These are phyloP conservation scores for Liquidambar formosana DNA, from an alignment of 164 flowering plant species.

Conservation along the genomic window DNA sequence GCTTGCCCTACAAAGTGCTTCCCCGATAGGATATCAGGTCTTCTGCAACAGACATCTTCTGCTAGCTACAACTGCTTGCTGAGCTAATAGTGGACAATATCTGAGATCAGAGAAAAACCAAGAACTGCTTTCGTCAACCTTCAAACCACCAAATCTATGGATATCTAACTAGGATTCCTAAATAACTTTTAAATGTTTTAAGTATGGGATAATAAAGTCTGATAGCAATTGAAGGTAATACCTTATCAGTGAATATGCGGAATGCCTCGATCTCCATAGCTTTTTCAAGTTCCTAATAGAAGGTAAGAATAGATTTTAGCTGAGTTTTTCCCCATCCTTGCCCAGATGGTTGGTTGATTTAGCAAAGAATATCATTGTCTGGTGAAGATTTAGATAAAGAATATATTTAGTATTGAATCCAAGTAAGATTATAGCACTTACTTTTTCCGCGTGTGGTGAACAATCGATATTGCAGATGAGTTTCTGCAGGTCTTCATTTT, in stretches of 20 bases:
- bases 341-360: background rate
- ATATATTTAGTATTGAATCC: too few species aligned
- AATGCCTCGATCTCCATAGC: constrained; percentile 64
- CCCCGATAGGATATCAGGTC: too few species aligned
- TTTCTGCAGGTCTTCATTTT: constrained; percentile 63
- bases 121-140: too few species aligned
- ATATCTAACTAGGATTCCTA: too few species aligned
- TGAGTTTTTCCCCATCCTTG: background rate
- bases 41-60: constrained; percentile 1
- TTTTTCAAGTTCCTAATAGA: constrained; percentile 63
- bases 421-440: constrained; percentile 22
- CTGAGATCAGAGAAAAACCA: constrained; percentile 30
- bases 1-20: too few species aligned
- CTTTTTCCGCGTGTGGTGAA: constrained; percentile 56
- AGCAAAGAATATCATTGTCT: background rate
- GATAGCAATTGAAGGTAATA: constrained; percentile 16
- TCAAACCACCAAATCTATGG: too few species aligned
- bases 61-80: constrained; percentile 7
- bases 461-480: constrained; percentile 54
- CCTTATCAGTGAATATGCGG: constrained; percentile 68
- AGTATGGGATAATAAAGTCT: background rate
- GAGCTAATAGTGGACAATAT: constrained; percentile 37
- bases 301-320: constrained; percentile 1
- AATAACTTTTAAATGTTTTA: background rate
- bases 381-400: background rate